Evolutionary conservation across 1,284 basidiomycete genomes (phyloP).

Genomic region (Pseudozyma thailandica): DNA sequence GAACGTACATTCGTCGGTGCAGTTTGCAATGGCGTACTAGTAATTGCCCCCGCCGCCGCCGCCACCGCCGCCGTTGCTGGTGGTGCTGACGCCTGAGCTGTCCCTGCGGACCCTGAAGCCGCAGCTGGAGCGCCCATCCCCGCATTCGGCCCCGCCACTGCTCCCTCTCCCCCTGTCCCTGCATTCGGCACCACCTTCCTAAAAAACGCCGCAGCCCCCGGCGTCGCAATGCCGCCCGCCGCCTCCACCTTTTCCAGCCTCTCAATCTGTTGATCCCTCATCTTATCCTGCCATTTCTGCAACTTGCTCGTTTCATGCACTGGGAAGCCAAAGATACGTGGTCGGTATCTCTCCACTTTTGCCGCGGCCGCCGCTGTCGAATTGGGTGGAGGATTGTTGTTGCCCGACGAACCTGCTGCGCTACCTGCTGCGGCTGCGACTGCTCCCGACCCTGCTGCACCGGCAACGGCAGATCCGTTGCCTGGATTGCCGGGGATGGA

Average conservation of each 20-base stretch:
- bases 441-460: constrained; percentile 11
- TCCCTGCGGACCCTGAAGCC: background rate
- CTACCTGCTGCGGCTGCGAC: constrained; percentile 12
- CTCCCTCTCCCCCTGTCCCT: background rate
- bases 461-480: constrained; percentile 21
- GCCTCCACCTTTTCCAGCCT: constrained; percentile 50
- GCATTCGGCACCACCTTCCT: constrained; percentile 19
- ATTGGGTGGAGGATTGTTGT: constrained; percentile 10
- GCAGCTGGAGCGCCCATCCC: background rate
- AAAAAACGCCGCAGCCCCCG: constrained; percentile 42
- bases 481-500: constrained; percentile 25
- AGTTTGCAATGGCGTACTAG: constrained; percentile 14
- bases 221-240: constrained; percentile 40
- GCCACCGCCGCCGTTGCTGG: constrained; percentile 6
- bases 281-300: constrained; percentile 65
- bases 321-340: constrained; percentile 67
- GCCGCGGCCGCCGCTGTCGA: constrained; percentile 47
- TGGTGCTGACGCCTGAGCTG: constrained; percentile 1
- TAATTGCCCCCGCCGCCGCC: background rate
- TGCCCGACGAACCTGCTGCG: constrained; percentile 11
- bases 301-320: constrained; percentile 65
- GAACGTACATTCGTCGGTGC: constrained; percentile 4
- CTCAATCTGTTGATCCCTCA: constrained; percentile 57
- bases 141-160: background rate
- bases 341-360: constrained; percentile 64